phyloP scores from a whole-genome alignment of 164 flowering plant genomes.

The Macadamia tetraphylla region DNA sequence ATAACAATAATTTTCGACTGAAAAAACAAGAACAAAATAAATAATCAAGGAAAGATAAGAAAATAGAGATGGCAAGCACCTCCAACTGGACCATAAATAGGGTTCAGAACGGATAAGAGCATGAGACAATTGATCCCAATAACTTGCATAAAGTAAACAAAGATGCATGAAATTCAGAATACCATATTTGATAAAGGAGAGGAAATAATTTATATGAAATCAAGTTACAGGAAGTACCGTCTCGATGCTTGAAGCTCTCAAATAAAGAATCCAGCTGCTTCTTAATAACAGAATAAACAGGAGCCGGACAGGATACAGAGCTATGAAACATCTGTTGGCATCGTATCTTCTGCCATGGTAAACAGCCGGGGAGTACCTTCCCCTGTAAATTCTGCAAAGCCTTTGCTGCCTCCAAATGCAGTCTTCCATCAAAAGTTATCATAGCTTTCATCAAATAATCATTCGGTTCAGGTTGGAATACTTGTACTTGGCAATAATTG shows the following conservation, averaged over 20 bases:
- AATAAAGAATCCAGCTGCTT: slow-evolving; percentile 51
- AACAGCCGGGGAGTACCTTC: slow-evolving; percentile 68
- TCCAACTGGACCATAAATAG: neutral
- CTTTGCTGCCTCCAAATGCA: slow-evolving; percentile 94
- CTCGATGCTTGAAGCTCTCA: slow-evolving; percentile 29
- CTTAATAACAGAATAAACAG: slow-evolving; percentile 60
- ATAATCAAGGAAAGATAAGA: no score
- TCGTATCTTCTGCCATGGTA: slow-evolving; percentile 81
- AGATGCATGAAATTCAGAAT: no score
- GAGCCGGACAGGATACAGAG: slow-evolving; percentile 61
- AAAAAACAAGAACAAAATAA: no score
- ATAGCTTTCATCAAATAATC: slow-evolving; percentile 53
- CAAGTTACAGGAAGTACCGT: slow-evolving; percentile 35
- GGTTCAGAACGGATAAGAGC: neutral
- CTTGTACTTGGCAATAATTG: slow-evolving; percentile 52
- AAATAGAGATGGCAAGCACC: no score
- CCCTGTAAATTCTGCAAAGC: slow-evolving; percentile 87
- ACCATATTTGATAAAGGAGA: neutral
- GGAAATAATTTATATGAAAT: neutral
- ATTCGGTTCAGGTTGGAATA: slow-evolving; percentile 57
- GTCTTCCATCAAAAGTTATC: slow-evolving; percentile 76
- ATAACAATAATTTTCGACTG: no score
- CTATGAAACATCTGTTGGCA: slow-evolving; percentile 72
- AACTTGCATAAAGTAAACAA: no score
- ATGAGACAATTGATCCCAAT: neutral